These are phyloP conservation scores for Fraxinus angustifolia DNA, from an alignment of 305 asterid species.

Conservation along the genomic window DNA sequence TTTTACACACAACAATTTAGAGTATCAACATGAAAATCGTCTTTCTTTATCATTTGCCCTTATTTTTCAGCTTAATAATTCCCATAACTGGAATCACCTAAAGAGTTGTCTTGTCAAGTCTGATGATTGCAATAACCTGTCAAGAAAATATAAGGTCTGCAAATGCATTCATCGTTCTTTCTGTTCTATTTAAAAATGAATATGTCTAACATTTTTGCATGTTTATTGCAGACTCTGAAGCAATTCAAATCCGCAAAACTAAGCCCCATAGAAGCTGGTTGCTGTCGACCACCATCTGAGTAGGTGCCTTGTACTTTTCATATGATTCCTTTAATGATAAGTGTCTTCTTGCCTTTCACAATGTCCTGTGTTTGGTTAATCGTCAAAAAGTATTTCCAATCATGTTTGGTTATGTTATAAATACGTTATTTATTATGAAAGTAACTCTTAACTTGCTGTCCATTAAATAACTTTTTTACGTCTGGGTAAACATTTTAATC, in stretches of 20 bases:
- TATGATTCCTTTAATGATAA: background rate
- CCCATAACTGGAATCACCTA: slow-evolving; percentile 72
- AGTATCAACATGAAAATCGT: background rate
- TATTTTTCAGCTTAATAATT: slow-evolving; percentile 64
- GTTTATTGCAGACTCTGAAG: slow-evolving; percentile 50
- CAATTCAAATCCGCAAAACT: slow-evolving; percentile 66
- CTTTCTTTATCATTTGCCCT: background rate
- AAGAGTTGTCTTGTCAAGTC: slow-evolving; percentile 83
- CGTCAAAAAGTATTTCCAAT: background rate
- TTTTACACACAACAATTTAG: background rate
- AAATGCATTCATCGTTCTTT: background rate
- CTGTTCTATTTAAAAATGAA: background rate
- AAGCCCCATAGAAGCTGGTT: slow-evolving; percentile 91
- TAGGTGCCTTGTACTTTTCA: slow-evolving; percentile 28
- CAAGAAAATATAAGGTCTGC: slow-evolving; percentile 66
- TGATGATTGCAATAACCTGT: slow-evolving; percentile 62
- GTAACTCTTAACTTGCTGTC: background rate
- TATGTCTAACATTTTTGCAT: slow-evolving; percentile 9
- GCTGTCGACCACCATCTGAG: slow-evolving; percentile 97
- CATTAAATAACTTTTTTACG: background rate
- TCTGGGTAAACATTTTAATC: background rate
- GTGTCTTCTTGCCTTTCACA: background rate
- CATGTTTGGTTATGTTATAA: background rate
- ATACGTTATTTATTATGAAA: background rate
- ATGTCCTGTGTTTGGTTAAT: background rate